phyloP scores from a whole-genome alignment of 2,329 filamentous ascomycete genomes.

The Aureobasidium musti region DNA sequence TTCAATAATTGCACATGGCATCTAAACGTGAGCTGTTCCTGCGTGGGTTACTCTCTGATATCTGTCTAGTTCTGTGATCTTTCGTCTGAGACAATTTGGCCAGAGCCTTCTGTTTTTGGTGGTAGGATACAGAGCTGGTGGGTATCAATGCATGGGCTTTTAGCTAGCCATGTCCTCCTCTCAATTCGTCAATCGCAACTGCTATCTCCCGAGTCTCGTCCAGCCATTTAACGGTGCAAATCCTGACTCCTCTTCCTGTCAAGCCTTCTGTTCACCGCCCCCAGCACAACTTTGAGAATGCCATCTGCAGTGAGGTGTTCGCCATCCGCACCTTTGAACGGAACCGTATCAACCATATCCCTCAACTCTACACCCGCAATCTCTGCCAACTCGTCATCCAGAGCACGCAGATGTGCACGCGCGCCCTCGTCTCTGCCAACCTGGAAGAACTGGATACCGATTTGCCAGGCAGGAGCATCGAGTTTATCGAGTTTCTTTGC shows the following conservation, averaged over 20 bases:
- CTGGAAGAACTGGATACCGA: constrained; percentile 96
- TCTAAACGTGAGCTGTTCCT: too few species aligned
- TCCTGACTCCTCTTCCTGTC: constrained; percentile 53
- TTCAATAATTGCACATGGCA: too few species aligned
- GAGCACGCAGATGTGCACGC: constrained; percentile 62
- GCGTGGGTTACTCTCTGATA: too few species aligned
- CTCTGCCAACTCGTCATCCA: constrained; percentile 72
- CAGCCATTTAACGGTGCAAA: constrained; percentile 33
- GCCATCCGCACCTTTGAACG: constrained; percentile 61
- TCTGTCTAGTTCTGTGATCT: too few species aligned
- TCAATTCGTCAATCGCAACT: too few species aligned
- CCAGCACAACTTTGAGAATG: constrained; percentile 80
- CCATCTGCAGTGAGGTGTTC: constrained; percentile 65
- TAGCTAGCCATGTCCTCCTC: not conserved
- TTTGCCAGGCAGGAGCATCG: constrained; percentile 73
- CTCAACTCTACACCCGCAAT: constrained; percentile 60
- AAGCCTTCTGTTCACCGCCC: constrained; percentile 68
- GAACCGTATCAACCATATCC: constrained; percentile 91
- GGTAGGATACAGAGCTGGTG: not conserved
- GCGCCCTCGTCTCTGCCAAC: constrained; percentile 74
- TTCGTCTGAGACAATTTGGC: too few species aligned
- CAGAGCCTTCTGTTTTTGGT: too few species aligned
- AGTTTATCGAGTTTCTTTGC: constrained; percentile 71
- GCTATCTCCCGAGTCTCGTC: not conserved
- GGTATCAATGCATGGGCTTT: not conserved